Conservation (phyloP, 2,329 filamentous ascomycete species). For the Penicillium sp. region DNA sequence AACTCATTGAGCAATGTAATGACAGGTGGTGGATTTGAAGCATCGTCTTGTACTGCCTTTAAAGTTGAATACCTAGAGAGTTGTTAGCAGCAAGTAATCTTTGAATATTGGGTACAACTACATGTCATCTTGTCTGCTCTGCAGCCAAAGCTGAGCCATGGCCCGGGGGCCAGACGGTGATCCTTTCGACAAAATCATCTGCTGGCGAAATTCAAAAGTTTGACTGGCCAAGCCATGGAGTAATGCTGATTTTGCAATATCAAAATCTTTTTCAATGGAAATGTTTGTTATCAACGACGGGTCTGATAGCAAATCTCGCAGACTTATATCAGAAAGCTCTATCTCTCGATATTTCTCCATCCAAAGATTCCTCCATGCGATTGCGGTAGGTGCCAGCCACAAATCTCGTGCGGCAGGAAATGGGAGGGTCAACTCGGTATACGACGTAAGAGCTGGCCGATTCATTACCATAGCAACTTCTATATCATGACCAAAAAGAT, state of each 20-base stretch:
- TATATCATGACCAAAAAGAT: constrained; percentile 18
- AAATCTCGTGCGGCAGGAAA: constrained; percentile 16
- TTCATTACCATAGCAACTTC: constrained; percentile 16
- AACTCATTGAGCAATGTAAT: constrained; percentile 15
- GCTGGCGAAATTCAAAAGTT: constrained; percentile 15
- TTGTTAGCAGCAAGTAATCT: background rate
- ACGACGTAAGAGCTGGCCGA: constrained; percentile 14
- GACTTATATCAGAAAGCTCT: constrained; percentile 1
- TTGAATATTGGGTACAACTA: background rate
- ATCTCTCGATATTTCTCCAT: constrained; percentile 1
- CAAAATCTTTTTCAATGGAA: constrained; percentile 8
- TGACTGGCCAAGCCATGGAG: constrained; percentile 13
- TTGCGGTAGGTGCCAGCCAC: constrained; percentile 14
- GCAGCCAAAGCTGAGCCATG: constrained; percentile 14
- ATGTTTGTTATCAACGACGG: constrained; percentile 9
- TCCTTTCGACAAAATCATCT: constrained; percentile 11
- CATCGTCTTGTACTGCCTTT: background rate
- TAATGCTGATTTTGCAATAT: constrained; percentile 6
- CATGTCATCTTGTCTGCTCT: constrained; percentile 20
- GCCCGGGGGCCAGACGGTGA: constrained; percentile 3
- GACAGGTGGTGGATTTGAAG: constrained; percentile 1
- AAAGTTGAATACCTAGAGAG: constrained; percentile 11
- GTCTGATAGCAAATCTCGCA: constrained; percentile 15
- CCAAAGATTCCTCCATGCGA: constrained; percentile 15
- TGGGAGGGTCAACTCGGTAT: constrained; percentile 14